Base-by-base conservation (phyloP, 345 rosid genomes). In the Populus tremula region DNA sequence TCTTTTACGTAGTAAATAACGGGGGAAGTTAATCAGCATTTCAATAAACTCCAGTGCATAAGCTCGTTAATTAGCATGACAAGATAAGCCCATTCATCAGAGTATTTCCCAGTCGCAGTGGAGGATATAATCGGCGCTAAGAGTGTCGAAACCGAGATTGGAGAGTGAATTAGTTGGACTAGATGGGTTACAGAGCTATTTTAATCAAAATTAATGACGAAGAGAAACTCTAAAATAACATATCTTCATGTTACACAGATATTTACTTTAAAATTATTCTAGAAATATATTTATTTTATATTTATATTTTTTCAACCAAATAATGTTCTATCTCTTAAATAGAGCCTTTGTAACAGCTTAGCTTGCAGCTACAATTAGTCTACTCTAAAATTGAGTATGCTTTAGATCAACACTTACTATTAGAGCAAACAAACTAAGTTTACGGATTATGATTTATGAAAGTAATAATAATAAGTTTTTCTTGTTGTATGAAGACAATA, bases 51-150 rank as follows among this genome's bases (percentile, higher is more conserved):
- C 23, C 7, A 2, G 59, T 17, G 59, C 59, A 66, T 8, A 31
- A 38, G 43, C 49, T 67, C 27, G 62, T 76, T 62, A 23, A 74
- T 84, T 70, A 96, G 97, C 90, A 75, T 78, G 21, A 88, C 81
- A 13, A 97, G 99, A 83, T 85, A 87, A 74, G 85, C 80, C 36
- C 91, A 88, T 79, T 96, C 97, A 38, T 78, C 86, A 23, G 68
- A 61, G 85, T 78, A 87, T 76, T 80, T 88, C 35, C 35, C 35
- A 33, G 35, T 33, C 0, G 75, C 94, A 87, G 27, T 85, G 86
- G 77, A 93, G 81, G 68, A 93, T 82, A 64, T 88, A 89, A 86
- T 96, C 96, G 69, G 93, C 91, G 71, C 94, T 89, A 77, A 93
- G 84, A 38, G 88, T 7, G 83, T 93, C 98, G 68, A 91, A 87